These are phyloP conservation scores for Thamnidium elegans DNA, from an alignment of 192 early-diverging fungal species.

Conservation along the genomic window DNA sequence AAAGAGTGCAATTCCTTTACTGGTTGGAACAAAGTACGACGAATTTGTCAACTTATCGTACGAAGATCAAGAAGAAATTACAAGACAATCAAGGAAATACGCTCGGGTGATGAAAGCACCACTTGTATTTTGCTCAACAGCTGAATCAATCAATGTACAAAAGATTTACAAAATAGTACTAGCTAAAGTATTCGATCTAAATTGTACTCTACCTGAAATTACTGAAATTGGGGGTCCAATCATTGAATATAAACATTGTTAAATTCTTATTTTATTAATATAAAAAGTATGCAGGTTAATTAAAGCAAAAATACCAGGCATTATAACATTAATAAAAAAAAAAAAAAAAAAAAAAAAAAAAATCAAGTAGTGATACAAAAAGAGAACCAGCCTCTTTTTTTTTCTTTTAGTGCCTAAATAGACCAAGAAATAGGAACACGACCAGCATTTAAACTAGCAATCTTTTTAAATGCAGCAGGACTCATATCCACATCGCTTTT, in stretches of 20 bases:
- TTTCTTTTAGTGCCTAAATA: constrained; percentile 1
- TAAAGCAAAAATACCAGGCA: too few species aligned
- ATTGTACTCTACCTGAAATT: constrained; percentile 91
- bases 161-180: constrained; percentile 97
- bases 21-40: constrained; percentile 96
- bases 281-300: background rate
- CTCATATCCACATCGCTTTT: constrained; percentile 32
- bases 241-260: constrained; percentile 67
- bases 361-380: background rate
- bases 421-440: constrained; percentile 22
- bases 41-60: constrained; percentile 79
- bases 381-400: too few species aligned
- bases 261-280: background rate
- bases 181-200: constrained; percentile 89
- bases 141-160: constrained; percentile 94
- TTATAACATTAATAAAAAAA: background rate
- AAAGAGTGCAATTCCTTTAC: constrained; percentile 87
- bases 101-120: constrained; percentile 94
- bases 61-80: constrained; percentile 93
- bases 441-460: constrained; percentile 24
- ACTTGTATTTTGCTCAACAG: constrained; percentile 91
- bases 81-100: constrained; percentile 86
- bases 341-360: too few species aligned
- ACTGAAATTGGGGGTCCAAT: constrained; percentile 89
- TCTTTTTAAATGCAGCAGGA: constrained; percentile 21